Percentiles rank a stretch among this genome's conserved stretches.
Conservation (phyloP, 192 early-diverging fungal species). For the Diversispora epigaea region DNA sequence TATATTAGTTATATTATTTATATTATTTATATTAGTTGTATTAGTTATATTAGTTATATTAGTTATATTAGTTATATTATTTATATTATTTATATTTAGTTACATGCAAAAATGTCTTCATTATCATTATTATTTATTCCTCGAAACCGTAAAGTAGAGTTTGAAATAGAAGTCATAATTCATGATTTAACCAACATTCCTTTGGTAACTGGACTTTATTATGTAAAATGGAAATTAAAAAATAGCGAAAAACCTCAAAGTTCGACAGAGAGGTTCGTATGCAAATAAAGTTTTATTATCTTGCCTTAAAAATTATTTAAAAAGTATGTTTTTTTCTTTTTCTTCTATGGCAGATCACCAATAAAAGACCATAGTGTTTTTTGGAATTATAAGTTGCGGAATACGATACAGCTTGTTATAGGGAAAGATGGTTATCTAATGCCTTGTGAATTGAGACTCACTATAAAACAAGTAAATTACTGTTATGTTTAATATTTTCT, state of each 20-base stretch:
- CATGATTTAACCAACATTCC: conserved; percentile 83
- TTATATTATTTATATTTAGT: not conserved
- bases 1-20: too few relatives aligned
- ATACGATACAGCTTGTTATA: conserved; percentile 62
- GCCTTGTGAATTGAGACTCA: conserved; percentile 72
- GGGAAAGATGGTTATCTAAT: conserved; percentile 71
- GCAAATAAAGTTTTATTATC: not conserved
- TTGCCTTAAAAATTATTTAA: not conserved
- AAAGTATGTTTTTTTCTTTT: conserved; percentile 8
- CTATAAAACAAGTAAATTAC: conserved; percentile 63
- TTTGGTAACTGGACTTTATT: conserved; percentile 76
- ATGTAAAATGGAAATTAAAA: conserved; percentile 74
- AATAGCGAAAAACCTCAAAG: conserved; percentile 39
- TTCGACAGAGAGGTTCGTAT: conserved; percentile 41
- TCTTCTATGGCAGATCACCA: conserved; percentile 37
- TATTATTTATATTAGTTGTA: too few relatives aligned
- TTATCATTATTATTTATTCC: conserved; percentile 68
- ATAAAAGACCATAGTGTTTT: conserved; percentile 59
- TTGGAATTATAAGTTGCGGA: conserved; percentile 59
- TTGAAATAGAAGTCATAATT: conserved; percentile 59
- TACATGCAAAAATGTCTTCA: conserved; percentile 37
- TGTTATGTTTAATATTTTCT: not conserved
- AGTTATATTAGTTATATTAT: too few relatives aligned
- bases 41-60: too few relatives aligned
- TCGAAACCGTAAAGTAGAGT: conserved; percentile 67